Evolutionary conservation across 768 basidiomycete genomes (phyloP).

Genomic region (Leccinum disarticulatum): DNA sequence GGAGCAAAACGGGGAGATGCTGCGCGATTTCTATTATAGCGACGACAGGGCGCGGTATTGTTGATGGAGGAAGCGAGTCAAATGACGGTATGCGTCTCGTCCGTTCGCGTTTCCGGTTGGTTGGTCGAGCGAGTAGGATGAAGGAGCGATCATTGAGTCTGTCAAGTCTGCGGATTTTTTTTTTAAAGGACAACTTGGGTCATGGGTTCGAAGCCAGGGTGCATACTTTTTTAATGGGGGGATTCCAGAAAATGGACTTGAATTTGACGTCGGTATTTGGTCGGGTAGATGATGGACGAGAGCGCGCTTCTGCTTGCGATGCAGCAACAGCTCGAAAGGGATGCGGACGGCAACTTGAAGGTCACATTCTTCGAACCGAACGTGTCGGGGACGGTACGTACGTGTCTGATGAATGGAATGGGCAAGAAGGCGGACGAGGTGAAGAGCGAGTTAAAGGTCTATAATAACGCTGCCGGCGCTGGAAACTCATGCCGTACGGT

Average conservation of each 20-base stretch:
- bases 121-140: conserved; percentile 53
- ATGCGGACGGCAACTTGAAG: conserved; percentile 44
- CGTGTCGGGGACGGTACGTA: too few relatives aligned
- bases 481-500: too few relatives aligned
- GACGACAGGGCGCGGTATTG: conserved; percentile 91
- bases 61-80: conserved; percentile 77
- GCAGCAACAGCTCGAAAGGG: conserved; percentile 88
- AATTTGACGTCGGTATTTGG: too few relatives aligned
- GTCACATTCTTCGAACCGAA: too few relatives aligned
- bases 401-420: too few relatives aligned
- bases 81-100: conserved; percentile 49
- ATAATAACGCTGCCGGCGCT: too few relatives aligned
- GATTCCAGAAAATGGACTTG: background rate
- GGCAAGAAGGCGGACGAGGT: too few relatives aligned
- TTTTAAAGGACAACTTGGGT: conserved; percentile 88
- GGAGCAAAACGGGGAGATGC: conserved; percentile 87
- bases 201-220: conserved; percentile 89
- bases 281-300: conserved; percentile 88
- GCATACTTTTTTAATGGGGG: background rate
- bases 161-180: conserved; percentile 86
- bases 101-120: background rate
- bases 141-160: conserved; percentile 62
- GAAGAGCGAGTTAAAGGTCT: too few relatives aligned
- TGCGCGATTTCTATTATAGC: conserved; percentile 96
- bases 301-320: conserved; percentile 66